Percentiles rank a stretch among this genome's conserved stretches.
These are phyloP conservation scores for Xylariaceae sp. DNA, from an alignment of 2,329 filamentous ascomycete genomes.

Conservation along the genomic window DNA sequence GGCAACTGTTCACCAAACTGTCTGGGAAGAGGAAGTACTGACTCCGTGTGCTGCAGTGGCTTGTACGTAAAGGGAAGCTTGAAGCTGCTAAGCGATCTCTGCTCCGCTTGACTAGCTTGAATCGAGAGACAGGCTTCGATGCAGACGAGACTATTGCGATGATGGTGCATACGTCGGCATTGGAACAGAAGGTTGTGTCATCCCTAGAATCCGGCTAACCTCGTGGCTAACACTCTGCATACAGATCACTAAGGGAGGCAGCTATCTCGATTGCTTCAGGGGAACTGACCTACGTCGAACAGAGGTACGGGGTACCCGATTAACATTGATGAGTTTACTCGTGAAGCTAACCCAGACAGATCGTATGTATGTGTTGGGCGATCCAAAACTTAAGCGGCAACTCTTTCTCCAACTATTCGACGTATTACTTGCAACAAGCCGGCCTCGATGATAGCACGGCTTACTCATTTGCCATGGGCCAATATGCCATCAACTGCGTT, in stretches of 20 bases:
- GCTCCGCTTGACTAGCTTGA: slow-evolving; percentile 64
- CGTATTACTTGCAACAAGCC: slow-evolving; percentile 63
- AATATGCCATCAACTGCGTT: slow-evolving; percentile 74
- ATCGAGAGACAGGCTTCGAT: slow-evolving; percentile 72
- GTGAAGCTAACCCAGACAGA: slow-evolving; percentile 38
- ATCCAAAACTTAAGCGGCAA: slow-evolving; percentile 67
- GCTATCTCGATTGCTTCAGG: slow-evolving; percentile 82
- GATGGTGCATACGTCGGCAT: slow-evolving; percentile 87
- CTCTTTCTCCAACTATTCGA: slow-evolving; percentile 67
- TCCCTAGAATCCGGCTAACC: background rate
- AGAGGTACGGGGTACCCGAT: slow-evolving; percentile 54
- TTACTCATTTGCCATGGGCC: slow-evolving; percentile 64
- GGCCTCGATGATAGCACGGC: slow-evolving; percentile 55
- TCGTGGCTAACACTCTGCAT: slow-evolving; percentile 3
- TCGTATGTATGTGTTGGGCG: slow-evolving; percentile 66
- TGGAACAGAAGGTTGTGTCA: slow-evolving; percentile 62
- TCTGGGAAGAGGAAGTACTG: background rate
- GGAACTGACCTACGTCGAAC: slow-evolving; percentile 78
- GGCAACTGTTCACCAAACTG: background rate
- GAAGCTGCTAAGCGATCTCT: slow-evolving; percentile 69
- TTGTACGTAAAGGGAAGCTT: slow-evolving; percentile 67
- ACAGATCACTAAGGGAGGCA: slow-evolving; percentile 71
- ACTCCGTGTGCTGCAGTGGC: slow-evolving; percentile 51
- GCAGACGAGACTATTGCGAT: slow-evolving; percentile 84
- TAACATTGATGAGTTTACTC: background rate